Base-by-base conservation (phyloP, 2,329 filamentous ascomycete species). In the Blastomyces gilchristii region DNA sequence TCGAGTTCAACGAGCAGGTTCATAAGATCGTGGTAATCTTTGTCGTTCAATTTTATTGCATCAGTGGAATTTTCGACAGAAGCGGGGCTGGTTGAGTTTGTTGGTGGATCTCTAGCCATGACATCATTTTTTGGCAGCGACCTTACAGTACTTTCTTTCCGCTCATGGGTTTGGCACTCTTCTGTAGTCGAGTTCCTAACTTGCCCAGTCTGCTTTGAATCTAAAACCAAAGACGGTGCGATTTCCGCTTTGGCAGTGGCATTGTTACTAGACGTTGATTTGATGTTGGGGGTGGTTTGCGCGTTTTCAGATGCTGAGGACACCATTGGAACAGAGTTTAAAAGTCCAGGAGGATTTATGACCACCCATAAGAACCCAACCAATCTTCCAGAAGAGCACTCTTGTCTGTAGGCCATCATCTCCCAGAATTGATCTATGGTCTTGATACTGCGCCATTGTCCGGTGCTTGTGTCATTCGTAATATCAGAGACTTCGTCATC, bases 351-450 rank as follows among this genome's bases (percentile, higher is more conserved):
- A 43, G 91, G 87, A 67, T 81, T 82, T 57, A 97, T 88, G 0
- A 97, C 87, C 34, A 97, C 78, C 93, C 95, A 99, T 34, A 97
- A 82, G 68, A 99, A 99, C 0, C 95, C 95, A 0, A 96, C 95
- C 71, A 96, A 82, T 22, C 92, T 83, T 0, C 94, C 95, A 43
- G 91, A 90, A 0, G 92, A 96, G 71, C 94, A 99, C 72, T 99
- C 94, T 73, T 97, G 94, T 63, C 94, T 83, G 72, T 90, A 97
- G 0, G 92, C 88, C 93, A 99, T 97, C 83, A 96, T 89, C 66
- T 99, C 94, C 94, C 94, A 99, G 71, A 99, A 99, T 68, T 92
- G 87, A n/a, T 92, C 89, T 50, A 99, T 78, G 0, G 86, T 89
- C 72, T 83, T 87, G 31, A 97, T 86, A 64, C 88, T 91, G 72